Evolutionary conservation across 2,329 filamentous ascomycete genomes (phyloP).

Genomic region (Monosporascus sp.): DNA sequence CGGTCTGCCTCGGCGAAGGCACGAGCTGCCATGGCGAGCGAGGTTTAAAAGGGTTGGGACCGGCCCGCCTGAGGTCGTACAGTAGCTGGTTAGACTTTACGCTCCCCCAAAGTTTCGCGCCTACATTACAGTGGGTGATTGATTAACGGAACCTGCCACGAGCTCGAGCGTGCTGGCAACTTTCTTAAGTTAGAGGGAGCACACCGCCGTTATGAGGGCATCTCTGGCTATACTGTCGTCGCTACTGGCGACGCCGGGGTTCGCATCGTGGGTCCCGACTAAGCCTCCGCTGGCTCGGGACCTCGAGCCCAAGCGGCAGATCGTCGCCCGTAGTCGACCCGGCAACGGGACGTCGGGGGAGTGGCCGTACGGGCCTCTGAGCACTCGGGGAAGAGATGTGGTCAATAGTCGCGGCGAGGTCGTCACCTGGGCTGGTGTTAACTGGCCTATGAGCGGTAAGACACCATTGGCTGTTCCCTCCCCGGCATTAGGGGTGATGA

Average conservation of each 20-base stretch:
- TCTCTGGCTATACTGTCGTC: conserved; percentile 4
- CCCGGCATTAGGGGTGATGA: background rate
- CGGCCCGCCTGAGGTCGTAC: too few species aligned
- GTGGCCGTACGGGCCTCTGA: conserved; percentile 36
- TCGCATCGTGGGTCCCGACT: conserved; percentile 13
- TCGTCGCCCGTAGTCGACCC: conserved; percentile 4
- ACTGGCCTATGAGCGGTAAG: conserved; percentile 32
- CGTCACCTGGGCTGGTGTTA: conserved; percentile 32
- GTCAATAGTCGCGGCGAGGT: conserved; percentile 31
- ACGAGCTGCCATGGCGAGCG: too few species aligned
- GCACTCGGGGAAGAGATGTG: conserved; percentile 32
- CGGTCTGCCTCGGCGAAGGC: too few species aligned
- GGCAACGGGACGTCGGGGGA: conserved; percentile 12
- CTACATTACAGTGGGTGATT: too few species aligned
- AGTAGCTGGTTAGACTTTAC: too few species aligned
- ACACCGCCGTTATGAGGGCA: conserved; percentile 8
- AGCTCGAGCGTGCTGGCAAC: too few species aligned
- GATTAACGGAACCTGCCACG: too few species aligned
- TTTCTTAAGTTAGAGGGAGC: background rate
- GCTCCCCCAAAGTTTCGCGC: too few species aligned
- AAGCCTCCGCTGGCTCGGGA: conserved; percentile 4
- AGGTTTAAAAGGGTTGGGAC: too few species aligned
- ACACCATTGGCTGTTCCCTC: background rate
- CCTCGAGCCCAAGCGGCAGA: conserved; percentile 8
- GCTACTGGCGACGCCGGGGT: conserved; percentile 10